Conservation (phyloP, 176 grass and related monocot species). For the Oryza longistaminata region DNA sequence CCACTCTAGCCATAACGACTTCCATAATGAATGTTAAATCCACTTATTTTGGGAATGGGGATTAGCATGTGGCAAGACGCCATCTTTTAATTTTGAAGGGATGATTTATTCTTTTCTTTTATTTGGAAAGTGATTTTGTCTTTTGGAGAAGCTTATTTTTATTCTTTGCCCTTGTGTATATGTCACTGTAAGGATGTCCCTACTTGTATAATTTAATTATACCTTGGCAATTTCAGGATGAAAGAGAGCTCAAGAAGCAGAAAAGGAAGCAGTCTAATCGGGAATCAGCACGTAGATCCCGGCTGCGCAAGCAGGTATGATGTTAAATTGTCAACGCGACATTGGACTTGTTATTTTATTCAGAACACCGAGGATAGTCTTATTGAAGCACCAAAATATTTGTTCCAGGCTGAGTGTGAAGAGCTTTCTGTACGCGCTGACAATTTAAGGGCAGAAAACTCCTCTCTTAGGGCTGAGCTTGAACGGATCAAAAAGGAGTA, state of each 20-base stretch:
- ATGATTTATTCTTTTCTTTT: no score
- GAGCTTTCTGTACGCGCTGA: slow-evolving; percentile 82
- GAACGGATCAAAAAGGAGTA: slow-evolving; percentile 81
- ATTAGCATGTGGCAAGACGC: not conserved
- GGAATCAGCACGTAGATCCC: slow-evolving; percentile 92
- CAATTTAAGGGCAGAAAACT: slow-evolving; percentile 75
- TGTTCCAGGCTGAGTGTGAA: slow-evolving; percentile 79
- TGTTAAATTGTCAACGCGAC: not conserved
- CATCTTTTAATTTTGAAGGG: not conserved
- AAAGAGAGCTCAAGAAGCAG: slow-evolving; percentile 91
- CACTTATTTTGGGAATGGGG: not conserved
- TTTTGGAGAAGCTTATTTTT: not conserved
- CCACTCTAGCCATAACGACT: not conserved
- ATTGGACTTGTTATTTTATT: not conserved
- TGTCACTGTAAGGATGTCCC: not conserved
- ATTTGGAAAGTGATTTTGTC: not conserved
- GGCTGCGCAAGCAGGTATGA: slow-evolving; percentile 85
- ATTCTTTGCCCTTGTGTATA: not conserved
- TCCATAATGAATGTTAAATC: not conserved
- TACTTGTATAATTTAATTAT: slow-evolving; percentile 3
- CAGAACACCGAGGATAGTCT: not conserved
- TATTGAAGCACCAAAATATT: not conserved
- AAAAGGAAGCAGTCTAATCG: slow-evolving; percentile 94
- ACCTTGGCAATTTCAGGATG: slow-evolving; percentile 59
- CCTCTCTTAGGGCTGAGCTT: slow-evolving; percentile 69